Evolutionary conservation across 225 moss, liverwort and hornwort species (phyloP), one percentile per base, ranked within the genome.

Genomic region (Polytrichum commune): DNA sequence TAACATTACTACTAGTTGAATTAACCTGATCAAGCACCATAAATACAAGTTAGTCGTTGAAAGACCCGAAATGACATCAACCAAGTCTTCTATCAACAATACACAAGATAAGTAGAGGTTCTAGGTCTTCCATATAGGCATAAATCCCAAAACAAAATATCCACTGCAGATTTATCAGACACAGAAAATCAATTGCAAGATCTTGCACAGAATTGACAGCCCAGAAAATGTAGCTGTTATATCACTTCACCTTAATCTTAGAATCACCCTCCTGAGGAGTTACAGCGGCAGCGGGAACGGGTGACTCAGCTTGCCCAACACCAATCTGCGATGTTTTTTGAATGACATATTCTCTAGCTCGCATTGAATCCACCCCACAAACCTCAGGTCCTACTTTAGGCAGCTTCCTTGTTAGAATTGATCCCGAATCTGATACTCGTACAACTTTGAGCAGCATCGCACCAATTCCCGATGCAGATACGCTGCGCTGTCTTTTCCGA

Each of bases 391-490:
- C 81, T 4, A 78, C 81, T 65, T 81, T 78, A 6, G 78, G 78
- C 64, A 81, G 38, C 18, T 78, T 78, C 69, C 84, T 78, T 6
- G 70, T 73, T 25, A 81, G 32, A 20, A 85, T 7, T 5, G 81
- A 70, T 30, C 78, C 78, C 8, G 84, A 85, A 30, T 85, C 84
- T 19, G 81, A 73, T 22, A 85, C 78, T 29, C 84, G 72, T 22
- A 81, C 84, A 55, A 85, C 81, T 67, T 85, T 85, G 25, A 85
- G 84, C 67, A 85, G 68, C 78, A 85, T 81, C 61, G 84, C 76
- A 28, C 84, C 84, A 71, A 85, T 81, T 7, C 84, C 81, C 16
- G 81, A 85, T 6, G 81, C 81, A 29, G 84, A 85, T 22, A 81
- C 71, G 63, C 84, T 85, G 67, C 78, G 78, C 67, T 77, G 54